Conservation (phyloP, 2,329 filamentous ascomycete genomes). For the Ceratocystis variospora region DNA sequence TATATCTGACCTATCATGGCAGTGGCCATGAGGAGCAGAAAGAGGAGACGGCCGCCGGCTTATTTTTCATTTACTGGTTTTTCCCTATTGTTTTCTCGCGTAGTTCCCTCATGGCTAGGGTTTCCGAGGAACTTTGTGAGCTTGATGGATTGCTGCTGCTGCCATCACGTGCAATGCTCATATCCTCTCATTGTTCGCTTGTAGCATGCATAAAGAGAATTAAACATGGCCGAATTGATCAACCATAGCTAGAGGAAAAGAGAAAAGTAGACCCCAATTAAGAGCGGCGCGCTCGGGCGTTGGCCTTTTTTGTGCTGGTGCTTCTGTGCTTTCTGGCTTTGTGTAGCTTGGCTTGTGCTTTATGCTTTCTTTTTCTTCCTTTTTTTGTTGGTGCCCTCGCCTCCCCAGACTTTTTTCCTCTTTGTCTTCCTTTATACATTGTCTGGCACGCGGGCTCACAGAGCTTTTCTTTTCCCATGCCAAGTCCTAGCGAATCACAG, state of each 20-base stretch:
- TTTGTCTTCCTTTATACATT: constrained; percentile 6
- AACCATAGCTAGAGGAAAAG: not conserved
- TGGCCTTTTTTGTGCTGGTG: not conserved
- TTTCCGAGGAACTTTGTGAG: not conserved
- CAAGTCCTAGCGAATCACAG: constrained; percentile 1
- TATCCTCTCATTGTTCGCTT: not conserved
- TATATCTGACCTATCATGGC: too few species aligned
- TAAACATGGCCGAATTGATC: not conserved
- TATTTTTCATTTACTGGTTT: not conserved
- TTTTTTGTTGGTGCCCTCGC: not conserved
- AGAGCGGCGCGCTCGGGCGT: constrained; percentile 6
- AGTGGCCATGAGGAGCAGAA: too few species aligned
- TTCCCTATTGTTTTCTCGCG: not conserved
- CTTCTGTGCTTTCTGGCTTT: not conserved
- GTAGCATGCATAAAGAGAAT: not conserved
- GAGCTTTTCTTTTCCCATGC: constrained; percentile 1
- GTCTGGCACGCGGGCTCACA: constrained; percentile 4
- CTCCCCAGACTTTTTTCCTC: not conserved
- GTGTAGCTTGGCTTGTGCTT: constrained; percentile 1
- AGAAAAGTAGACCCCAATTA: not conserved
- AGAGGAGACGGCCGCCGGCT: too few species aligned
- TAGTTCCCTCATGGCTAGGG: not conserved
- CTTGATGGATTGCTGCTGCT: too few species aligned
- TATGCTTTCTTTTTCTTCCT: constrained; percentile 8
- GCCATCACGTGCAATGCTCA: not conserved